Evolutionary conservation across 768 basidiomycete species (phyloP), one percentile per base, ranked within the genome.

Genomic region (Mycena galopus): DNA sequence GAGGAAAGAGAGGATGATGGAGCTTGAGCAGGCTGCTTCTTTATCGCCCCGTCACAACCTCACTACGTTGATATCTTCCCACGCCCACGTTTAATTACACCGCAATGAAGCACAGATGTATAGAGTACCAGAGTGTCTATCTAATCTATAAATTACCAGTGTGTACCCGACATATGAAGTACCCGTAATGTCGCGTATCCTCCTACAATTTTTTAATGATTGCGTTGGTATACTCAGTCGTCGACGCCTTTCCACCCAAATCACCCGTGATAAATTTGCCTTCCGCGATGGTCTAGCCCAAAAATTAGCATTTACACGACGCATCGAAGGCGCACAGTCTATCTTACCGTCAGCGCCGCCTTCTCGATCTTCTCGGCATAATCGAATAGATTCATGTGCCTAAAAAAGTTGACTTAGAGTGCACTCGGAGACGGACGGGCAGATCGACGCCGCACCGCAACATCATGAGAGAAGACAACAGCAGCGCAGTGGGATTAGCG

Each of bases 401-500:
- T 95, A 77, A 16, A 58, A 51, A 32, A 58, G 32, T 75, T 71
- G 69, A 72, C 62, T 73, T 72, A 69, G 65, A 68, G 61, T 78
- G 61, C 42, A 35, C 39, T 68, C 53, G 57, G 73, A 29, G 23
- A 72, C 67, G 71, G 71, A 67, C 66, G 35, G 71, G 68, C 66
- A 73, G 60, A 56, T 66, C 70, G 25, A 84, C 89, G 71, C 77
- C 89, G 71, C 77, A 94, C 95, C 96, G 91, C 79, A 99, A 82
- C 97, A 99, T 98, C 98, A 99, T 99, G 73, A 99, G 85, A 68
- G 96, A 96, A 73, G 95, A 97, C 74, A 99, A 83, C 63, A 99
- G 87, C 55, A 99, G 89, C 4, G 98, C 98, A n/a, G 98, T 99
- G n/a, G 98, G 98, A 87, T 99, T 99, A 79, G 98, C 97, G 76